A percentile compares a stretch with the other conserved stretches of the same genome.
Conservation (phyloP, 2,329 filamentous ascomycete species). For the Neophaeococcomyces aloes region DNA sequence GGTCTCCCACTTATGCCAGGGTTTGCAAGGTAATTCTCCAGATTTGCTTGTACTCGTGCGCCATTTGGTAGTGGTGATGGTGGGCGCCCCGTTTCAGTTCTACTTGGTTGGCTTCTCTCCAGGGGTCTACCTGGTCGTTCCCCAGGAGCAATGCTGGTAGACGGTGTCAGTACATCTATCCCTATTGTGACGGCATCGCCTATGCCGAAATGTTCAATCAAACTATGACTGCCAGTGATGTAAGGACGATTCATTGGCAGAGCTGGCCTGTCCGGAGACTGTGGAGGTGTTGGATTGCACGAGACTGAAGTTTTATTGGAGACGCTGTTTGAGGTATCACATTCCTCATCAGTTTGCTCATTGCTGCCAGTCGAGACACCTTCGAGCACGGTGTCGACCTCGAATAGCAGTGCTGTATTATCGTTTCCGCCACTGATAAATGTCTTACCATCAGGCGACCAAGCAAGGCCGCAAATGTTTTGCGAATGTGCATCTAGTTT, state of each 20-base stretch:
- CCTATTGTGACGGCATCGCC: background rate
- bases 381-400: conserved; percentile 49
- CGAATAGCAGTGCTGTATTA: conserved; percentile 75
- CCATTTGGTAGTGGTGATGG: background rate
- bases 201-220: conserved; percentile 1
- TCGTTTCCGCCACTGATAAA: conserved; percentile 91
- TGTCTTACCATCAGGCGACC: conserved; percentile 63
- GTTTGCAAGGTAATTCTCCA: conserved; percentile 15
- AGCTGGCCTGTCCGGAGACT: background rate
- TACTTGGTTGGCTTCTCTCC: background rate
- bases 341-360: background rate
- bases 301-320: background rate
- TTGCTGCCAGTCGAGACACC: background rate
- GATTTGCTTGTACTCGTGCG: background rate
- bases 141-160: background rate
- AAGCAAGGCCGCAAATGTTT: conserved; percentile 87
- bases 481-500: conserved; percentile 70
- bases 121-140: background rate
- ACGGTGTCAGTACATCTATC: conserved; percentile 2
- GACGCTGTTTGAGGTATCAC: background rate
- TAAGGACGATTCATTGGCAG: background rate
- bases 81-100: background rate
- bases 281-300: conserved; percentile 1
- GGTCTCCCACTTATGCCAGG: conserved; percentile 13
- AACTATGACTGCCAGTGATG: background rate